Evolutionary conservation across 352 stramenopile species (phyloP), one percentile per base, ranked within the genome.

Genomic region (Phytophthora rubi): DNA sequence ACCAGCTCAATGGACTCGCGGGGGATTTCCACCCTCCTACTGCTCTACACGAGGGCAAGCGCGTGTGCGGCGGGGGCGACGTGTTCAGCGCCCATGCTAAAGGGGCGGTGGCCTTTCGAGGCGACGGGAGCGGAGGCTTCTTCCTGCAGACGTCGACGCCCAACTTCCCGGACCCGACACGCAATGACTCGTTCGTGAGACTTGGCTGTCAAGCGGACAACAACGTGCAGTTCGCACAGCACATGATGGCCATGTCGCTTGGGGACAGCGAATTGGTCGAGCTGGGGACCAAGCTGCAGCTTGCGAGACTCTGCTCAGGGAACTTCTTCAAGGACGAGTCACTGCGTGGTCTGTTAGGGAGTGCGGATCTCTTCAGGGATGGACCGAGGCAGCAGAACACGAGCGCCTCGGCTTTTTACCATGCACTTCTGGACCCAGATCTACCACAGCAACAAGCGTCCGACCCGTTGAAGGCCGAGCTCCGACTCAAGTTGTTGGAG

Each of bases 131-230:
- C 21, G 87, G 85, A 3, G 87, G 87, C 16, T 89, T 92, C 63
- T 86, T 87, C 47, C 51, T 95, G 42, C 87, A 95, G 70, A 88
- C 85, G 15, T 93, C 87, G 26, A 95, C 87, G 54, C 87, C 87
- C 1, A 87, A 88, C 55, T 95, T 89, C 60, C 87, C 87, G 0
- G 87, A 95, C 56, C 87, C 87, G 26, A 82, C 79, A 8, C 51
- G 52, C 0, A 67, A 65, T 10, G 62, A 75, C 15, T 70, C 66
- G n/a, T 93, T 93, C 35, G 80, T 92, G 39, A 79, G 62, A 32
- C 76, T 95, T 39, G 87, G 87, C 3, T 95, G 87, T 42, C 87
- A 95, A 49, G 30, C 62, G 3, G 81, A 92, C 65, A 91, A 95
- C 71, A 95, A 95, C 53, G 73, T 95, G 57, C 73, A 88, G 32